These are phyloP conservation scores for Leccinum ochraceum DNA, from an alignment of 768 basidiomycete genomes.

Conservation along the genomic window DNA sequence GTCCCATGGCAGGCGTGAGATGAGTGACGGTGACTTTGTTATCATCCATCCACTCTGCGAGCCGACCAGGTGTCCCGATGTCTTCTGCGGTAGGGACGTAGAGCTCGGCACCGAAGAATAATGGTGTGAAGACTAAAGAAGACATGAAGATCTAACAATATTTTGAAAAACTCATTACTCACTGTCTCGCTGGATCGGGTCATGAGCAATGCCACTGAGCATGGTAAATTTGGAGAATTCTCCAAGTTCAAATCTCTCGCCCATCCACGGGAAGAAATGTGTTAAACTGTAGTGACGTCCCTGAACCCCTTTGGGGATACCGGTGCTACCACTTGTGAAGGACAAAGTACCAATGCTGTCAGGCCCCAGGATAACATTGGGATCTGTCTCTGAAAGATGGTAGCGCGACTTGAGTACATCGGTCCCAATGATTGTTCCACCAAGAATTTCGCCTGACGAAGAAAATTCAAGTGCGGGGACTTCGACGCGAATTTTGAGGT, in stretches of 20 bases:
- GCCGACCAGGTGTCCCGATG: constrained; percentile 93
- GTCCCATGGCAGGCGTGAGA: constrained; percentile 98
- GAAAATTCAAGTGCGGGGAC: constrained; percentile 86
- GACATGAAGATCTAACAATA: constrained; percentile 5
- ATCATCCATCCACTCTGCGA: constrained; percentile 98
- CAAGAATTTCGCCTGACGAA: constrained; percentile 60
- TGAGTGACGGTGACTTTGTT: constrained; percentile 93
- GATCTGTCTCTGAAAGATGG: constrained; percentile 65
- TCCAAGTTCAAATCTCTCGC: constrained; percentile 74
- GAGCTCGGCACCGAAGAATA: constrained; percentile 94
- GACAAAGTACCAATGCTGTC: constrained; percentile 93
- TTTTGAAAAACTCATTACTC: constrained; percentile 37
- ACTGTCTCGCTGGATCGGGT: constrained; percentile 99
- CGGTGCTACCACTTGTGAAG: constrained; percentile 97
- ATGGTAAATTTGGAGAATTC: constrained; percentile 89
- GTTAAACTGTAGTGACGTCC: constrained; percentile 96
- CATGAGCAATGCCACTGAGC: constrained; percentile 98
- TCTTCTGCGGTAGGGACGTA: constrained; percentile 97
- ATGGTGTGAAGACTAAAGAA: constrained; percentile 88
- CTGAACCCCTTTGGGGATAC: constrained; percentile 96
- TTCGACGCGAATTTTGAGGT: constrained; percentile 85
- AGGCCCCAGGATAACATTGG: constrained; percentile 85
- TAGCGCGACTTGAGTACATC: constrained; percentile 65
- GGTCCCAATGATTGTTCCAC: constrained; percentile 50
- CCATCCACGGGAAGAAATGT: constrained; percentile 99